Base-by-base conservation (phyloP, 306 rosid species). In the Malus fusca region DNA sequence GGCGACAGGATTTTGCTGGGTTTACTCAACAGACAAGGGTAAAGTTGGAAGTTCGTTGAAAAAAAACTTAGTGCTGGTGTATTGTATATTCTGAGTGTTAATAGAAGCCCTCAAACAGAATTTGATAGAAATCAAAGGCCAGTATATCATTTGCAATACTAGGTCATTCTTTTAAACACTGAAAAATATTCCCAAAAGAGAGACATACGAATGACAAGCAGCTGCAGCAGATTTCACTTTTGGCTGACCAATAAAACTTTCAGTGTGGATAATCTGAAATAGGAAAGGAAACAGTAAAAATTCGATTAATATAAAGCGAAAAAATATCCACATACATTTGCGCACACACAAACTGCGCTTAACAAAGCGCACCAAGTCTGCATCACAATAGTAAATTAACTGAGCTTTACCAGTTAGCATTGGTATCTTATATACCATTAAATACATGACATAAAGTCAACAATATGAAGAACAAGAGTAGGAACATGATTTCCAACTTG, bases 141-240 rank as follows among this genome's bases (percentile, higher is more conserved):
- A 55, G 3, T 25, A 22, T 23, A 11, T 17, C 21, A 3, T 68
- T 18, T 6, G 66, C 48, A 28, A 60, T 8, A 52, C 40, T 75
- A 25, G 71, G 10, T 23, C 71, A 43, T 22, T 9, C 12, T 51
- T 46, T 56, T n/a, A 80, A 80, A 31, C 2, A 22, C 61, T 52
- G 25, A 55, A 55, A 63, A 60, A 30, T 51, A 59, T 14, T 6
- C 22, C 37, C 1, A 18, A 31, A 22, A 77, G 75, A 75, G 74
- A 17, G 65, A 85, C 97, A 40, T 93, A 91, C 92, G 84, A 82
- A 77, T 65, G 92, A 85, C 99, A 95, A 67, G 99, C 83, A 62
- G 87, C 86, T 44, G 91, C 97, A 69, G 97, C 97, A 35, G 97
- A 95, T 81, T 86, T 86, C 69, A 95, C 99, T 87, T 95, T 95